phyloP scores from a whole-genome alignment of 805 yeast genomes.

The Pichia occidentalis region DNA sequence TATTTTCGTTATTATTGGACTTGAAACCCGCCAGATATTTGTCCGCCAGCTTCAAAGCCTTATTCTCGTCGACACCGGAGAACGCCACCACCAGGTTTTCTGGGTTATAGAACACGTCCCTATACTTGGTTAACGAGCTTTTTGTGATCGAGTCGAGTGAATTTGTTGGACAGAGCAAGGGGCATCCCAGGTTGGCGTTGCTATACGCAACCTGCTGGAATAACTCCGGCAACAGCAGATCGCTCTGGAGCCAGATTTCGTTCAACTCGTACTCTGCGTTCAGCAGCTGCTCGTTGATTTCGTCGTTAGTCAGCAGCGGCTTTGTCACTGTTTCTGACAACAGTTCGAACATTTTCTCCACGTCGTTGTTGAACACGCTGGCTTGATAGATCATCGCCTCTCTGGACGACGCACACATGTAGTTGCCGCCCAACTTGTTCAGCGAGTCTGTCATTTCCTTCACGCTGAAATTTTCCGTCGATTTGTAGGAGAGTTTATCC shows the following conservation, averaged over 20 bases:
- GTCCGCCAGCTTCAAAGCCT: constrained; percentile 58
- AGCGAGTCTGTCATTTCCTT: constrained; percentile 67
- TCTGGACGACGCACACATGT: constrained; percentile 86
- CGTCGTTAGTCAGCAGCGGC: constrained; percentile 64
- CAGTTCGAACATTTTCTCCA: constrained; percentile 68
- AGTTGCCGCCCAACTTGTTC: constrained; percentile 85
- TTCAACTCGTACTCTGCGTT: constrained; percentile 77
- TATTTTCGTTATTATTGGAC: constrained; percentile 19
- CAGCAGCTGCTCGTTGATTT: constrained; percentile 62
- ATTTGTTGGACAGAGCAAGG: constrained; percentile 75
- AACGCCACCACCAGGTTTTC: constrained; percentile 78
- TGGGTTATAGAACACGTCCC: constrained; percentile 65
- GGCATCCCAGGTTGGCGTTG: constrained; percentile 73
- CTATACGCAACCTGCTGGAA: constrained; percentile 77
- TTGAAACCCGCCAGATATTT: constrained; percentile 60
- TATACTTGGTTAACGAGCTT: constrained; percentile 48
- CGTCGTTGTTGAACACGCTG: constrained; percentile 82
- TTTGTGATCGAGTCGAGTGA: constrained; percentile 49
- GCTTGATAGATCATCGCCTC: constrained; percentile 93
- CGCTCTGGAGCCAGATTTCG: constrained; percentile 80
- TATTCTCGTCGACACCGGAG: constrained; percentile 71
- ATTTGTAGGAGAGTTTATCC: constrained; percentile 81
- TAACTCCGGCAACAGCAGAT: constrained; percentile 81
- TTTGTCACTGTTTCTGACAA: constrained; percentile 70
- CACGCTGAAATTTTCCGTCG: constrained; percentile 54